Base-by-base conservation (phyloP, 1,284 basidiomycete species). In the Tilletia horrida region DNA sequence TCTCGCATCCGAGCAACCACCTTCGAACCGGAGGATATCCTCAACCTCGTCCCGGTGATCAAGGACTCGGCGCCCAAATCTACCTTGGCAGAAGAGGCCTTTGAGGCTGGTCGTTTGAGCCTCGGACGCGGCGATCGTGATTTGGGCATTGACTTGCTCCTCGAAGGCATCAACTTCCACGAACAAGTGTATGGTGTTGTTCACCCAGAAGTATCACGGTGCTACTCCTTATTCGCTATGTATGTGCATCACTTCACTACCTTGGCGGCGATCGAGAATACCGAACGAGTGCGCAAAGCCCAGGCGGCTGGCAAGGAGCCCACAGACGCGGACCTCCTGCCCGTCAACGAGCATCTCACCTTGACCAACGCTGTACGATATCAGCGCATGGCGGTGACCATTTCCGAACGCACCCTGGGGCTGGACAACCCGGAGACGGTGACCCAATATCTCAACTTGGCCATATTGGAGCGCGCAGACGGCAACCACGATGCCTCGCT, bases 131-230 rank as follows among this genome's bases (percentile, higher is more conserved):
- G 85, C 40, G 80, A 81, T 47, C 73, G 79, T 25, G 83, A 85
- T 63, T 77, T 85, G 66, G 86, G 86, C 27, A 81, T 86, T 52
- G 86, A 86, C 69, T 82, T 86, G 71, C 82, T 86, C 78, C 83
- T 84, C 57, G 86, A 87, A 70, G 85, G 84, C 48, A 82, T 87
- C 67, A 83, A 84, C 73, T 83, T 85, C 68, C 86, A 85, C 82
- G 86, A 87, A 82, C 84, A 85, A 71, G 84, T 87, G 61, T 86
- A 85, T 77, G 85, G 85, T 2, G 81, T 86, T 23, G 83, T 87
- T 25, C 86, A 87, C 79, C 85, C 86, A 35, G 86, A 86, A 74
- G 84, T 86, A 62, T 85, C 85, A 0, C 79, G 83, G 13, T 84
- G 84, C 67, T 86, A 86, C 79, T 83, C 85, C 72, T 80, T 83